Evolutionary conservation across 495 filamentous ascomycete species (phyloP), one percentile per base, ranked within the genome.

Genomic region (Extremus antarcticus): DNA sequence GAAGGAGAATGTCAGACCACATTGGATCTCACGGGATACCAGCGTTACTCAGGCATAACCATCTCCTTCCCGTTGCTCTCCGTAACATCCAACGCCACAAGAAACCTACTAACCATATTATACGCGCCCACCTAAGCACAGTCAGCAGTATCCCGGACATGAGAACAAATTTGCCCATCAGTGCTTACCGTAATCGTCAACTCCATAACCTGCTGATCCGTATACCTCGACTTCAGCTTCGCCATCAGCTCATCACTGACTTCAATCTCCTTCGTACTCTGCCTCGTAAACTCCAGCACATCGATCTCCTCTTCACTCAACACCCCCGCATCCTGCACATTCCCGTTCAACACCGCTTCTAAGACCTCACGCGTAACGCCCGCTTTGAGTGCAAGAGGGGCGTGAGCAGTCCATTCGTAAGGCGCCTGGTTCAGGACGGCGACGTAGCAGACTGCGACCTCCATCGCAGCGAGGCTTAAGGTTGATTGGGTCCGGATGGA

Each of bases 51-150:
- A 19, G 59, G 59, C 59, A 62, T 57, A 49, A 51, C 48, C 59
- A 65, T 57, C 48, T 39, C 46, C 47, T 58, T 60, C 10, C 58
- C 58, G 62, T 79, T 80, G 63, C 71, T 75, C 66, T 84, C 80
- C 19, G 79, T 80, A 73, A 90, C 86, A 70, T 91, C 84, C 58
- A 95, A 65, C 19, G 87, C 87, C 25, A 94, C 87, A 58, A 94
- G 68, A 62, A 94, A 91, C 47, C 88, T 75, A 60, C 84, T 87
- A 11, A 95, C 88, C 68, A 86, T 89, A 65, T 94, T 94, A 65
- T 95, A 94, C 25, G 79, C 81, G n/a, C 83, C 86, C 57, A 84
- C n/a, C n/a, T n/a, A n/a, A n/a, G n/a, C n/a, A n/a, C n/a, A n/a
- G n/a, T n/a, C n/a, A n/a, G n/a, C n/a, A n/a, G n/a, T n/a, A n/a